Base-by-base conservation (phyloP, 2,329 filamentous ascomycete genomes). In the Penicillium sp. region DNA sequence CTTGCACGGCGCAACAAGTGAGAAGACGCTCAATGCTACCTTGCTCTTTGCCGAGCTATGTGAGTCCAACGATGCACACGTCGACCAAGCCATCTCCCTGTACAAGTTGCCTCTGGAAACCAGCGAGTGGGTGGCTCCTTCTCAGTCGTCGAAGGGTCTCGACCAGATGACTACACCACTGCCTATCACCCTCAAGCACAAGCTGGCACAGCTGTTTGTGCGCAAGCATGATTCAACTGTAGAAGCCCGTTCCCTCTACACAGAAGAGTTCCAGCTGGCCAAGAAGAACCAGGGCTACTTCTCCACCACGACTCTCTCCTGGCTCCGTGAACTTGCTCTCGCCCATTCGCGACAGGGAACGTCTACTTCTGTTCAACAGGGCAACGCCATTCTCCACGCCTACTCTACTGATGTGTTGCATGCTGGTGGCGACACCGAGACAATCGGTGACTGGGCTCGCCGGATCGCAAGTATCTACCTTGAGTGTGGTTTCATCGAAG, bases 161-260 rank as follows among this genome's bases (percentile, higher is more conserved):
- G 63, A 68, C 6, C 68, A 71, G 25, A 71, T 71, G 69, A 65
- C 62, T 1, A 49, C 75, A 52, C 72, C 71, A 0, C 73, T 75
- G 2, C 61, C 79, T 13, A 72, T 72, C 21, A 78, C 72, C 0
- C 74, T 81, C 60, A 82, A 80, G 66, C 80, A 76, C 59, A 75
- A 78, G 9, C 69, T 82, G 25, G 78, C 80, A 2, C 77, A 74
- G 63, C 61, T 82, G 18, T 81, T 81, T 50, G 62, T 77, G 37
- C 75, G 74, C 10, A 73, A 72, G 6, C 72, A 73, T 12, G 70
- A 69, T 35, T 68, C 69, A 0, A 67, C 70, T 0, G 70, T 68
- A 2, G 72, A 71, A 37, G 78, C 77, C 6, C 68, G 75, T 15
- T 61, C 60, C 1, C 56, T 78, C 16, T 74, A 74, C 46, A 66